These are phyloP conservation scores for Gossypium ekmanianum DNA, from an alignment of 345 rosid genomes.

Conservation along the genomic window DNA sequence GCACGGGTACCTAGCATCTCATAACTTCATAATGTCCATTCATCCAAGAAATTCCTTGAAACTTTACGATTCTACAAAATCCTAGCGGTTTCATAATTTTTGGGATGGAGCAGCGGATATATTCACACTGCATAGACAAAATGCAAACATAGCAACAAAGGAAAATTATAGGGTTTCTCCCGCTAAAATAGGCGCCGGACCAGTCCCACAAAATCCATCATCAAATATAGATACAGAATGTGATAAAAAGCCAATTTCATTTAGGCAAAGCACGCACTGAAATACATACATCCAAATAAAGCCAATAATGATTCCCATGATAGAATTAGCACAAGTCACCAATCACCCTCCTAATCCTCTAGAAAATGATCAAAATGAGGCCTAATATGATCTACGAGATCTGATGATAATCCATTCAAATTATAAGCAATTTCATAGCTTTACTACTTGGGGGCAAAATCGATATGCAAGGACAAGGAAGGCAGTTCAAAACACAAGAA, in stretches of 20 bases:
- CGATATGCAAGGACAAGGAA: slow-evolving; percentile 5
- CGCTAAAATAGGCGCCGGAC: not conserved
- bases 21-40: not conserved
- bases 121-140: not conserved
- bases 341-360: not conserved
- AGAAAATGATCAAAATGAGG: not conserved
- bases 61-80: not conserved
- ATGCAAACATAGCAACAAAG: not conserved
- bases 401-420: not conserved
- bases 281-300: not conserved
- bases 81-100: not conserved
- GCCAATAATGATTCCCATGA: not conserved
- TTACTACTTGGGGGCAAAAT: not conserved
- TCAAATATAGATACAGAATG: not conserved
- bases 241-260: not conserved
- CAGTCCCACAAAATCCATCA: not conserved
- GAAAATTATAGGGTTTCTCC: not conserved
- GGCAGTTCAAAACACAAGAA: not conserved
- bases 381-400: not conserved
- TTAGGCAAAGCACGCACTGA: not conserved
- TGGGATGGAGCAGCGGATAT: not conserved
- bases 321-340: not conserved
- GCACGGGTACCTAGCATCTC: not conserved
- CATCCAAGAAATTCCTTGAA: not conserved
- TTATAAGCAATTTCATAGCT: not conserved